Evolutionary conservation across 1,284 basidiomycete species (phyloP).

Genomic region (Sanguinoderma infundibulare): DNA sequence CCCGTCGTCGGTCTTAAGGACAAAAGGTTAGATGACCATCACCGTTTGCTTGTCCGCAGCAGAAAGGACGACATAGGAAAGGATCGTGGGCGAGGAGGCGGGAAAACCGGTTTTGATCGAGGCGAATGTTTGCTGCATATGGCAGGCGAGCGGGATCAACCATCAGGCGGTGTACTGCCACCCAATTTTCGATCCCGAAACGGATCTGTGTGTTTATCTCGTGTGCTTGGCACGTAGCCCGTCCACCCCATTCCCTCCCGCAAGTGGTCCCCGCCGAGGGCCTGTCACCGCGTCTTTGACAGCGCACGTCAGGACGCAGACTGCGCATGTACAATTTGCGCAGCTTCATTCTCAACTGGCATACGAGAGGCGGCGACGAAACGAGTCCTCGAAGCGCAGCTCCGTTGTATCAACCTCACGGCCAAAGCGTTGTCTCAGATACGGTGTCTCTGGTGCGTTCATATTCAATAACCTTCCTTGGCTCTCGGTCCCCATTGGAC

Average conservation of each 20-base stretch:
- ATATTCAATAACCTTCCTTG: conserved; percentile 3
- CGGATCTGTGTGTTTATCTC: conserved; percentile 13
- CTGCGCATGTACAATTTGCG: not conserved
- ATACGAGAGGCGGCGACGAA: not conserved
- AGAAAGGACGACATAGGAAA: no score
- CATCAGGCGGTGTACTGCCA: conserved; percentile 10
- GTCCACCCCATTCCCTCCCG: not conserved
- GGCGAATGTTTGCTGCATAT: not conserved
- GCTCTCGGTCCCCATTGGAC: conserved; percentile 9
- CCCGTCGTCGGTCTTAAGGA: no score
- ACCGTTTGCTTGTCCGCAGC: conserved; percentile 2
- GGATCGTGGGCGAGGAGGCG: not conserved
- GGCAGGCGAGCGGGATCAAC: not conserved
- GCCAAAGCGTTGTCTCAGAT: not conserved
- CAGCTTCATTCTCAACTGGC: not conserved
- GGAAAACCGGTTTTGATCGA: not conserved
- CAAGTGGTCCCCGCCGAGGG: no score
- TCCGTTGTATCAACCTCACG: not conserved
- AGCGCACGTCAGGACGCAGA: not conserved
- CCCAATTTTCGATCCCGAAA: not conserved
- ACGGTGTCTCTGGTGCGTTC: not conserved
- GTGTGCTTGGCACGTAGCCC: not conserved
- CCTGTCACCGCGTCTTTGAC: not conserved
- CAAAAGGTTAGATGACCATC: no score
- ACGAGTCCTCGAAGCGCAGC: not conserved